Conservation (phyloP, 2,329 filamentous ascomycete genomes). For the Aspergillus calidoustus region DNA sequence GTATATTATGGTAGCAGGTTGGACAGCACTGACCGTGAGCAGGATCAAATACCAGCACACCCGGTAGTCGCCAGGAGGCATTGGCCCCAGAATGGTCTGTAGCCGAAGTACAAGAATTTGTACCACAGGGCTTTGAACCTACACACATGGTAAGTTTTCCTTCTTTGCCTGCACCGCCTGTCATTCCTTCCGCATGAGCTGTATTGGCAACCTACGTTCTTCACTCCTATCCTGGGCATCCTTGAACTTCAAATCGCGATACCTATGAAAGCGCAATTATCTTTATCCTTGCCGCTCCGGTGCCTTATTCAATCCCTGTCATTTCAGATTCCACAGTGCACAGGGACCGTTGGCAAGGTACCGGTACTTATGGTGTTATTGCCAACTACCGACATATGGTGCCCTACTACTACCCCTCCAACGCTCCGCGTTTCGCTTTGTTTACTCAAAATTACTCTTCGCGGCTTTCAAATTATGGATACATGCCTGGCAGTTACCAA, state of each 20-base stretch:
- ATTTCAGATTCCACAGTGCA: neutral
- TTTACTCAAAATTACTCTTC: neutral
- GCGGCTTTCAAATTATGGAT: neutral
- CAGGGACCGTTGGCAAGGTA: too few relatives aligned
- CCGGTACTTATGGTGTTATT: neutral
- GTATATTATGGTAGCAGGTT: constrained; percentile 8
- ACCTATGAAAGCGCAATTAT: neutral
- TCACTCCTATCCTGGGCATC: neutral
- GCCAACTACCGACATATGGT: neutral
- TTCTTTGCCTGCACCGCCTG: neutral
- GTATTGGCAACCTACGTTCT: neutral
- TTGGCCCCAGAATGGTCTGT: constrained; percentile 51
- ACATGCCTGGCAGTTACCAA: neutral
- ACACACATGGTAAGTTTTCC: constrained; percentile 52
- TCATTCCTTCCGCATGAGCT: neutral
- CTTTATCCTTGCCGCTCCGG: neutral
- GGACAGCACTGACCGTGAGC: constrained; percentile 30
- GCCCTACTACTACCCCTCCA: too few relatives aligned
- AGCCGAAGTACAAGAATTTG: constrained; percentile 53
- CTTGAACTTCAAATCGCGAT: neutral
- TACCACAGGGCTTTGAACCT: constrained; percentile 60
- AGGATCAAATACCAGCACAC: constrained; percentile 49
- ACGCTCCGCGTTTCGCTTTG: neutral
- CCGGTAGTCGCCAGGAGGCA: constrained; percentile 44
- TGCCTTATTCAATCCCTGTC: neutral